Conservation (phyloP, 176 grass and related monocot species). For the Pharus latifolius region DNA sequence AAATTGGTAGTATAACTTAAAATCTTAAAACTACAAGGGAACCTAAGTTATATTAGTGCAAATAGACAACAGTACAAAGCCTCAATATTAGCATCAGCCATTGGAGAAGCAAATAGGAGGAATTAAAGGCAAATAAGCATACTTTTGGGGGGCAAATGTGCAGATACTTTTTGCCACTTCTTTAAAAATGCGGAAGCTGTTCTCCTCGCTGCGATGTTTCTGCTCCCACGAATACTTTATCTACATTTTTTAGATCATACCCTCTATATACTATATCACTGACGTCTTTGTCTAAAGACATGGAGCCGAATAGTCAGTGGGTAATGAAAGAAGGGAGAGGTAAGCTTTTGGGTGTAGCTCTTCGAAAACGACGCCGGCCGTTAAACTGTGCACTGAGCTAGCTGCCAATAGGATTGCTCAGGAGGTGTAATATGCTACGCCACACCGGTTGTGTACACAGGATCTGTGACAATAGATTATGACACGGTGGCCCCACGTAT, state of each 20-base stretch:
- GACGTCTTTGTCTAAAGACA: rapidly evolving
- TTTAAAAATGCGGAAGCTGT: neutral
- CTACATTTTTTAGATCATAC: neutral
- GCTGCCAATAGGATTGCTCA: neutral
- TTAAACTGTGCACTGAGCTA: constrained; percentile 22
- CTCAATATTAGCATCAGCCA: neutral
- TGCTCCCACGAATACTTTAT: neutral
- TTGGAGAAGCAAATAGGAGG: neutral
- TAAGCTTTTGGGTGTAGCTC: neutral
- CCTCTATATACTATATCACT: rapidly evolving
- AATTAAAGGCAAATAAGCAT: neutral
- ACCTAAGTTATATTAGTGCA: neutral
- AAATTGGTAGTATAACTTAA: too few species aligned
- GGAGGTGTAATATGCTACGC: neutral
- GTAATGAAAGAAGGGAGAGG: rapidly evolving
- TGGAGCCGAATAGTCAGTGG: neutral
- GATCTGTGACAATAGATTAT: neutral
- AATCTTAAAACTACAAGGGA: too few species aligned
- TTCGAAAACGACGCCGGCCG: constrained; percentile 2
- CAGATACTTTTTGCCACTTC: neutral
- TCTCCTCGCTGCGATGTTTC: constrained; percentile 8
- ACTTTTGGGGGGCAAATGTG: neutral
- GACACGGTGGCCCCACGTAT: neutral
- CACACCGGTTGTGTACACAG: neutral
- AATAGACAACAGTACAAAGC: neutral